Conservation (phyloP, 2,329 filamentous ascomycete species). For the Exutisphaerella laricina region DNA sequence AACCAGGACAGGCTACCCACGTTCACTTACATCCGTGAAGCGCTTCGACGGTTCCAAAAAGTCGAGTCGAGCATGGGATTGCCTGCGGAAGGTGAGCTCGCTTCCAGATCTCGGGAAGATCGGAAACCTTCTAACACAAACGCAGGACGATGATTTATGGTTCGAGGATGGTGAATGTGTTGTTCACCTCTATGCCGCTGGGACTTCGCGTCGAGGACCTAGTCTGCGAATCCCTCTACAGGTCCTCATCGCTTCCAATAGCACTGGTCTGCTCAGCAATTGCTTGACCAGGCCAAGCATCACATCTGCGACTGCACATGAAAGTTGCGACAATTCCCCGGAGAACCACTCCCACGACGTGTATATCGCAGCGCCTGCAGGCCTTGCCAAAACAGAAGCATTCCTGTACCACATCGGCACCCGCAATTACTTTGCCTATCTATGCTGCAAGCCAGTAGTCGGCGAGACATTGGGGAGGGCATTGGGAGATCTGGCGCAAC, state of each 20-base stretch:
- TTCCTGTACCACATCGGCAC: conserved; percentile 62
- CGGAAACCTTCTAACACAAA: not conserved
- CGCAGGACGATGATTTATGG: conserved; percentile 68
- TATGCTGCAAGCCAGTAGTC: conserved; percentile 60
- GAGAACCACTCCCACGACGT: conserved; percentile 45
- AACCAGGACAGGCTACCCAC: not conserved
- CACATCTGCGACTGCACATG: conserved; percentile 11
- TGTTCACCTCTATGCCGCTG: conserved; percentile 62
- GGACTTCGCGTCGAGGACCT: conserved; percentile 59
- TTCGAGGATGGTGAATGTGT: conserved; percentile 61
- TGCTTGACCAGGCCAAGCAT: conserved; percentile 28
- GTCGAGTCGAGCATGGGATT: conserved; percentile 15
- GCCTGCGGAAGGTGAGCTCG: conserved; percentile 12
- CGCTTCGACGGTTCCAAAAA: conserved; percentile 17
- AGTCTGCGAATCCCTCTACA: conserved; percentile 62
- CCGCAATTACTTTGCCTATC: conserved; percentile 70
- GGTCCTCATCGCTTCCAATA: conserved; percentile 53
- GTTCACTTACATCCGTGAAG: conserved; percentile 1
- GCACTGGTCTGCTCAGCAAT: conserved; percentile 54
- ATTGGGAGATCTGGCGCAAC: conserved; percentile 59
- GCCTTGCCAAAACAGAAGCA: conserved; percentile 49
- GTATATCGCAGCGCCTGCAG: conserved; percentile 61
- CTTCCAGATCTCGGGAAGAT: not conserved
- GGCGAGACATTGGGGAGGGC: conserved; percentile 60
- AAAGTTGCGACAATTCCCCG: conserved; percentile 22